Percentiles rank a stretch among this genome's conserved stretches.
Evolutionary conservation across 2,329 filamentous ascomycete genomes (phyloP).

Genomic region (Neopestalotiopsis rosae): DNA sequence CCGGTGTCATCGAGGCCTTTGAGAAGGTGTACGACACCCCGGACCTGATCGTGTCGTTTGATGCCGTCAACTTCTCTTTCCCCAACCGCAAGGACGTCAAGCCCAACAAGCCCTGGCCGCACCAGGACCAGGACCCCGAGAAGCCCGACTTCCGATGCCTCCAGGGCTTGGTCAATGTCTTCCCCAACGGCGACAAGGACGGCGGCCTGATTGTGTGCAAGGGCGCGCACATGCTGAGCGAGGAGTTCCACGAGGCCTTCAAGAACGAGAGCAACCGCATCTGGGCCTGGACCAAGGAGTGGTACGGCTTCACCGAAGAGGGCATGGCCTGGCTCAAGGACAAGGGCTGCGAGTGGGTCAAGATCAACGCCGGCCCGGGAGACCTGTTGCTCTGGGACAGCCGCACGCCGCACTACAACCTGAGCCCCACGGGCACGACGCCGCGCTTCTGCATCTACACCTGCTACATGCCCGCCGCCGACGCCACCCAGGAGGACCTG

Average conservation of each 20-base stretch:
- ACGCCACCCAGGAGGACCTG: constrained; percentile 44
- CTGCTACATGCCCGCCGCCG: constrained; percentile 45
- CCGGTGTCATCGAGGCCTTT: constrained; percentile 50
- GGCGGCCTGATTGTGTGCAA: constrained; percentile 40
- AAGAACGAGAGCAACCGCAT: constrained; percentile 32
- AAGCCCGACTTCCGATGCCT: constrained; percentile 54
- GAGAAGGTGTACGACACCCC: constrained; percentile 51
- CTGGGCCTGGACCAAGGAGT: constrained; percentile 41
- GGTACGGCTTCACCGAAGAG: constrained; percentile 42
- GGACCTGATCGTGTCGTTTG: constrained; percentile 55
- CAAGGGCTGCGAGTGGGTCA: constrained; percentile 37
- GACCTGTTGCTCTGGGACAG: constrained; percentile 44
- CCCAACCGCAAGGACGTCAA: constrained; percentile 38
- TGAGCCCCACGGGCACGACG: constrained; percentile 36
- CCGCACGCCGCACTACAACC: constrained; percentile 47
- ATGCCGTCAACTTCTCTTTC: constrained; percentile 50
- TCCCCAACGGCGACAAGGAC: constrained; percentile 39
- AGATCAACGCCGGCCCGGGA: constrained; percentile 47
- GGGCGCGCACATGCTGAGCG: constrained; percentile 33
- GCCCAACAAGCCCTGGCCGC: constrained; percentile 49
- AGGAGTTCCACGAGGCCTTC: constrained; percentile 41
- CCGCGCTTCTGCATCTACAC: constrained; percentile 43
- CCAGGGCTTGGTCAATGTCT: constrained; percentile 54
- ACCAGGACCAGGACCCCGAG: constrained; percentile 50
- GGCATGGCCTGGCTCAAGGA: constrained; percentile 43